Evolutionary conservation across 768 basidiomycete species (phyloP).

Genomic region (Baorangia bicolor): DNA sequence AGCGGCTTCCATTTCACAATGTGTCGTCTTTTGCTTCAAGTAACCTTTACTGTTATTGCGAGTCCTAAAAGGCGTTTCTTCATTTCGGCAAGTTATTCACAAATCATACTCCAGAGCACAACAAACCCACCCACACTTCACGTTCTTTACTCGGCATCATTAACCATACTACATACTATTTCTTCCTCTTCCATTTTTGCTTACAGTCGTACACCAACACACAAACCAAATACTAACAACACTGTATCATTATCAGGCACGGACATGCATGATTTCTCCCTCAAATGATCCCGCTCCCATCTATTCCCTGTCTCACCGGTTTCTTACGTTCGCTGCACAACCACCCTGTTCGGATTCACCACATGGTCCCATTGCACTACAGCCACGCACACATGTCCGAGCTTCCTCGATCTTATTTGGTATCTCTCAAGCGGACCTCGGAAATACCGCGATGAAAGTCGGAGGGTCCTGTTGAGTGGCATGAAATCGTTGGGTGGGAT

Average conservation of each 20-base stretch:
- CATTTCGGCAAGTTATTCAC: background rate
- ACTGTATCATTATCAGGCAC: slow-evolving; percentile 41
- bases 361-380: slow-evolving; percentile 15
- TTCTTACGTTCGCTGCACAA: slow-evolving; percentile 57
- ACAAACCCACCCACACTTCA: slow-evolving; percentile 52
- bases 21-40: slow-evolving; percentile 48
- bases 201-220: slow-evolving; percentile 38
- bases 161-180: slow-evolving; percentile 51
- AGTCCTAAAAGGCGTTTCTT: slow-evolving; percentile 24
- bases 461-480: slow-evolving; percentile 62
- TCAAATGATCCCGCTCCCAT: slow-evolving; percentile 43
- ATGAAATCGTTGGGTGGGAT: slow-evolving; percentile 63
- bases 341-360: slow-evolving; percentile 30
- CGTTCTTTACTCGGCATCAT: slow-evolving; percentile 55
- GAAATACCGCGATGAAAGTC: slow-evolving; percentile 54
- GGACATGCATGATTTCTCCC: slow-evolving; percentile 24
- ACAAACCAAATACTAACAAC: slow-evolving; percentile 36
- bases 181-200: slow-evolving; percentile 45
- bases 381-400: slow-evolving; percentile 23
- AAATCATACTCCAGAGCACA: slow-evolving; percentile 46
- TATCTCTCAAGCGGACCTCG: slow-evolving; percentile 48
- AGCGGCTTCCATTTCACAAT: slow-evolving; percentile 44
- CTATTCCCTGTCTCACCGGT: slow-evolving; percentile 60
- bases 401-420: slow-evolving; percentile 29
- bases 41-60: slow-evolving; percentile 55